Evolutionary conservation across 2,329 filamentous ascomycete species (phyloP).

Genomic region (Tothia fuscella): DNA sequence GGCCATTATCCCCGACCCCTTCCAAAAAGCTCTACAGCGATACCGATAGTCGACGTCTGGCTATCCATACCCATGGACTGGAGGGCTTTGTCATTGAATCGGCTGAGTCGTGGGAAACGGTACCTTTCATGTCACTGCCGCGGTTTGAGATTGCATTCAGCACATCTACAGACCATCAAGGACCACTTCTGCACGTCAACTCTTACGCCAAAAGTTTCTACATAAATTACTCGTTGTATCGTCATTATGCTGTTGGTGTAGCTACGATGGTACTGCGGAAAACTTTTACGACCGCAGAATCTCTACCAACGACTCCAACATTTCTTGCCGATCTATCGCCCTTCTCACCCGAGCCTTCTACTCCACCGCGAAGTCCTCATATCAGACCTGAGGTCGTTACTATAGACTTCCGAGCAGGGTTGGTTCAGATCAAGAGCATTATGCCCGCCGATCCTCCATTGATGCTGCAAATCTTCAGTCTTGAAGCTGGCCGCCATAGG

Average conservation of each 20-base stretch:
- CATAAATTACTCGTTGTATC: slow-evolving; percentile 83
- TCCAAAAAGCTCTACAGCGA: slow-evolving; percentile 37
- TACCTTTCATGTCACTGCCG: slow-evolving; percentile 77
- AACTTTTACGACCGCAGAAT: slow-evolving; percentile 24
- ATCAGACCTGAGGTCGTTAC: slow-evolving; percentile 55
- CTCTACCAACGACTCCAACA: slow-evolving; percentile 2
- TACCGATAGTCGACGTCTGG: slow-evolving; percentile 70
- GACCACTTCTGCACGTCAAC: slow-evolving; percentile 78
- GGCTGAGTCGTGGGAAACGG: slow-evolving; percentile 68
- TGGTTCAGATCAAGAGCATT: slow-evolving; percentile 78
- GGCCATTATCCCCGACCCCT: slow-evolving; percentile 39
- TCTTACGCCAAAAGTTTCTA: slow-evolving; percentile 68
- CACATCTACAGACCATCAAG: slow-evolving; percentile 74
- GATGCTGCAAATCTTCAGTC: slow-evolving; percentile 75
- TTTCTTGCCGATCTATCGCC: background rate
- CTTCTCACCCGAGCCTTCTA: background rate
- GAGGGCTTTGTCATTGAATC: slow-evolving; percentile 88
- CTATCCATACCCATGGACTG: slow-evolving; percentile 68
- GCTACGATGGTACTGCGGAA: slow-evolving; percentile 58
- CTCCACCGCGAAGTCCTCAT: slow-evolving; percentile 3
- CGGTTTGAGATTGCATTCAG: slow-evolving; percentile 78
- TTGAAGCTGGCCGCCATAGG: slow-evolving; percentile 74
- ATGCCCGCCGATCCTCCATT: slow-evolving; percentile 83
- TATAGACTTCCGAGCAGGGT: slow-evolving; percentile 66
- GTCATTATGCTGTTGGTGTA: slow-evolving; percentile 80